Base-by-base conservation (phyloP, 176 grass and related monocot genomes). In the Lolium multiflorum region DNA sequence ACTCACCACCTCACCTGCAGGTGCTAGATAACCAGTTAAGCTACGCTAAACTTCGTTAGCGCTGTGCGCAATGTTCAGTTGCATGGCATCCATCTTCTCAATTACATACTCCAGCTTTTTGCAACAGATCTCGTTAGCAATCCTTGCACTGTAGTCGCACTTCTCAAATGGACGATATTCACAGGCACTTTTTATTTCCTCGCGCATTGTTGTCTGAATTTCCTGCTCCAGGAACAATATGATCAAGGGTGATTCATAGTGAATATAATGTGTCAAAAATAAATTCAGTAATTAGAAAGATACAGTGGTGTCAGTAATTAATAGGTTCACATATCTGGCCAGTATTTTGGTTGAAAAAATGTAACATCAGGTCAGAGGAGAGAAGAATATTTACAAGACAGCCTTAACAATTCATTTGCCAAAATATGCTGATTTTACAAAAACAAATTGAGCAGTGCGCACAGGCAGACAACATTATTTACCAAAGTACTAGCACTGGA, bases 91-190 rank as follows among this genome's bases (percentile, higher is more conserved):
- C 73, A 96, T 81, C 83, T 99, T 91, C 71, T 94, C 90, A 50
- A 93, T 89, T 14, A 99, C 73, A 84, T 94, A 94, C 82, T 99
- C 90, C 82, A 99, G 84, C 71, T 94, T 99, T 88, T 96, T 96
- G 22, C 79, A 89, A 14, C 94, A 96, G 52, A 99, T 99, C 77
- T 99, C 97, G 61, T 96, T 96, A 86, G 94, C 84, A 60, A 94
- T 99, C 90, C 97, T 99, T 49, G 97, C 85, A 24, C 84, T 94
- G 85, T 99, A 99, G 59, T 96, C 97, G 50, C 86, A 99, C 77
- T 99, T 99, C 86, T 99, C 97, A 85, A 99, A 99, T 20, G 97
- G 97, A 31, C 92, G 91, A 71, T 99, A 96, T 79, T 99, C 97
- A 20, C 92, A 96, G 22, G 93, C 91, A 75, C 97, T 92, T 83